Conservation (phyloP, 805 yeast species). For the Yarrowia bubula region DNA sequence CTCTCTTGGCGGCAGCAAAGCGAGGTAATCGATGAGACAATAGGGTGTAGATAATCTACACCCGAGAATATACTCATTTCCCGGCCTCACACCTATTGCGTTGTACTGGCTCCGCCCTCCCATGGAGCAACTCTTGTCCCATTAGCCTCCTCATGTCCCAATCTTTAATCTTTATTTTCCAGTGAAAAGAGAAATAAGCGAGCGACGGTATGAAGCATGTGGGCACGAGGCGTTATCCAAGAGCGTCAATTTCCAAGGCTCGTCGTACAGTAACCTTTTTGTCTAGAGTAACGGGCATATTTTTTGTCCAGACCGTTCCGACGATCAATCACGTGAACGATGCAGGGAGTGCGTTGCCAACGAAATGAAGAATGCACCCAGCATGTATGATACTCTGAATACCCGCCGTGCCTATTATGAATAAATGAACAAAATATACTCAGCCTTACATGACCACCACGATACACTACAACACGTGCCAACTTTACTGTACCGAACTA, state of each 20-base stretch:
- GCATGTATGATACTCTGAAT: background rate
- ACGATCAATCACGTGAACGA: constrained; percentile 6
- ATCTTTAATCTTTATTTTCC: constrained; percentile 13
- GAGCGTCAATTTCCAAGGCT: background rate
- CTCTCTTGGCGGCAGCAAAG: constrained; percentile 25
- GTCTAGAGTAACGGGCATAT: background rate
- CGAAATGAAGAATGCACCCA: background rate
- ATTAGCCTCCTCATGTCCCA: constrained; percentile 13
- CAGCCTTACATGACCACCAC: background rate
- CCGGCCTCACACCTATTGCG: background rate
- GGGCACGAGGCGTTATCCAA: background rate
- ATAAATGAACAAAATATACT: background rate
- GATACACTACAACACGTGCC: constrained; percentile 13
- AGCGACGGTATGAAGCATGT: background rate
- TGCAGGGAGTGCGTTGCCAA: constrained; percentile 5
- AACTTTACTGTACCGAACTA: too few relatives aligned
- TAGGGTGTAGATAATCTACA: too few relatives aligned
- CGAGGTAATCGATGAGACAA: too few relatives aligned
- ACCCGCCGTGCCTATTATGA: background rate
- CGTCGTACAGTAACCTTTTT: background rate
- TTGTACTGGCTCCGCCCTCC: background rate
- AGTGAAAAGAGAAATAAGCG: background rate
- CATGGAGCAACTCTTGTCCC: background rate
- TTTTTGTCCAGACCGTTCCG: background rate
- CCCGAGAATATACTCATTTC: background rate